Evolutionary conservation across 495 filamentous ascomycete species (phyloP).

Genomic region (Aspergillus wentii): DNA sequence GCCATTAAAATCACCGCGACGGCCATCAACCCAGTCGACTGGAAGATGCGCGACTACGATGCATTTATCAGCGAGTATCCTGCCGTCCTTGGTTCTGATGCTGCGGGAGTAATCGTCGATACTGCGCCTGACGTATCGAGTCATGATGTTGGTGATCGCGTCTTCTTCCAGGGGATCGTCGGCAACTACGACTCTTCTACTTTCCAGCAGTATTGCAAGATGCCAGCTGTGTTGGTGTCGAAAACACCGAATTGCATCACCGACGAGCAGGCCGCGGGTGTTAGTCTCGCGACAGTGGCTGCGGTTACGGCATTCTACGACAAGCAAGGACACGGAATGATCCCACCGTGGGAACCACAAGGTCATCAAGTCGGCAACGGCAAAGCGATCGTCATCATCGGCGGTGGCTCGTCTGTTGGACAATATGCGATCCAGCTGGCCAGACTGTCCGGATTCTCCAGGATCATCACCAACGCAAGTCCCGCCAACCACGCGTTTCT

Average conservation of each 20-base stretch:
- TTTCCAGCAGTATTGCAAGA: constrained; percentile 34
- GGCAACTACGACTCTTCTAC: constrained; percentile 30
- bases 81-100: constrained; percentile 35
- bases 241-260: constrained; percentile 29
- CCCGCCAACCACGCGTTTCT: constrained; percentile 34
- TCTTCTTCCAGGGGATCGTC: constrained; percentile 25
- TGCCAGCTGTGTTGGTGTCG: constrained; percentile 20
- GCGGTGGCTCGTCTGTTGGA: constrained; percentile 40
- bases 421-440: constrained; percentile 39
- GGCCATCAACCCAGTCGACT: constrained; percentile 43
- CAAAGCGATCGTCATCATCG: constrained; percentile 40
- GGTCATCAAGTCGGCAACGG: constrained; percentile 20
- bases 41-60: constrained; percentile 25
- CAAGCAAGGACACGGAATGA: constrained; percentile 12
- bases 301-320: constrained; percentile 28
- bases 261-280: constrained; percentile 35
- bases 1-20: constrained; percentile 36
- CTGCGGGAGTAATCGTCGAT: constrained; percentile 30
- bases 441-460: constrained; percentile 31
- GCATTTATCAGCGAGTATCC: constrained; percentile 27
- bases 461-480: constrained; percentile 43
- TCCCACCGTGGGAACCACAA: constrained; percentile 15
- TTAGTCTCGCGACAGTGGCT: constrained; percentile 34
- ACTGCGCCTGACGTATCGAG: constrained; percentile 26
- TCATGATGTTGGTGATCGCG: constrained; percentile 27